Percentiles rank a stretch among this genome's conserved stretches.
Evolutionary conservation across 192 early-diverging fungal species (phyloP).

Genomic region (Podochytrium sp.): DNA sequence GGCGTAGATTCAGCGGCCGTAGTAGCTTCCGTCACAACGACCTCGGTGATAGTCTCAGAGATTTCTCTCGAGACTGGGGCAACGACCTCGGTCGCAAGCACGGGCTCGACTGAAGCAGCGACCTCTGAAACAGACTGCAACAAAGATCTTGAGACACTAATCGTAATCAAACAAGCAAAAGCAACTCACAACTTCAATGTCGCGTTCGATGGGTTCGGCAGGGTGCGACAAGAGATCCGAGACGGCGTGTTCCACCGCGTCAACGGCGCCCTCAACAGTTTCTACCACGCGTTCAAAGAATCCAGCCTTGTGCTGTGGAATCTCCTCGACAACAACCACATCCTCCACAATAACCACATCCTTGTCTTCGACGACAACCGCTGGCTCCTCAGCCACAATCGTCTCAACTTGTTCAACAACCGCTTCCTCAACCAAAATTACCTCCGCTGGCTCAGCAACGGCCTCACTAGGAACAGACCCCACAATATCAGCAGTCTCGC

Average conservation of each 20-base stretch:
- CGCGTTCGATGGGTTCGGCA: background rate
- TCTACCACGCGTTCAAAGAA: background rate
- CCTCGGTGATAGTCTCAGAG: too few relatives aligned
- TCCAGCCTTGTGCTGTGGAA: background rate
- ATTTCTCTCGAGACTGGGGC: too few relatives aligned
- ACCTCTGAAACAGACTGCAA: too few relatives aligned
- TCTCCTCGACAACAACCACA: background rate
- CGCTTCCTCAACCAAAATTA: too few relatives aligned
- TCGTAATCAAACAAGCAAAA: background rate
- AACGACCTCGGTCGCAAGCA: too few relatives aligned
- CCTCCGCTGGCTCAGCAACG: too few relatives aligned
- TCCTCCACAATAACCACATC: background rate
- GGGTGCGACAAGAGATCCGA: background rate
- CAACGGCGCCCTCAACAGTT: background rate
- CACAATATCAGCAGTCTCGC: background rate
- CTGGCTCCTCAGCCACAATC: background rate
- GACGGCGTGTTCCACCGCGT: background rate
- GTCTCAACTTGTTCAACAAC: too few relatives aligned
- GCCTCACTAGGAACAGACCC: background rate
- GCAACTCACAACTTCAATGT: background rate
- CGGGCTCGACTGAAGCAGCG: too few relatives aligned
- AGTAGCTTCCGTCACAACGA: too few relatives aligned
- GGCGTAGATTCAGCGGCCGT: too few relatives aligned
- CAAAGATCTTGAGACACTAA: too few relatives aligned
- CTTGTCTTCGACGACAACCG: background rate